Evolutionary conservation across 148 eudicot genomes (phyloP).

Genomic region (Rhododendron kiyosumense): DNA sequence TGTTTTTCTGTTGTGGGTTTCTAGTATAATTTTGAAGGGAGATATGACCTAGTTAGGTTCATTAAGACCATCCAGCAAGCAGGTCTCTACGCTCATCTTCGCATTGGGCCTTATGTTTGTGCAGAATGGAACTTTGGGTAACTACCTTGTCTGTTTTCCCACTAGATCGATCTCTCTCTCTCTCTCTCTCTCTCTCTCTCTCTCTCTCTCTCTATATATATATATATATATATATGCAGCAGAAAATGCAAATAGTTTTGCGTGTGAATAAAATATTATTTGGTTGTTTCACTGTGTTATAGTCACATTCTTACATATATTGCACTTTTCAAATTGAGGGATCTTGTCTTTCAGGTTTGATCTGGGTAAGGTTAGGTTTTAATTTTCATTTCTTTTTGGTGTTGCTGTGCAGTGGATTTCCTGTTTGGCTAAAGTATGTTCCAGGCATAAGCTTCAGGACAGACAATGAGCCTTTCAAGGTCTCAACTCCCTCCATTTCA

Average conservation of each 20-base stretch:
- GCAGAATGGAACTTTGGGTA: slow-evolving; percentile 98
- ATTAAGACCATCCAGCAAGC: slow-evolving; percentile 77
- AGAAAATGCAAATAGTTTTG: background rate
- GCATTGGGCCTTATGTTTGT: slow-evolving; percentile 90
- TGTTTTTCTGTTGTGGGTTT: slow-evolving; percentile 4
- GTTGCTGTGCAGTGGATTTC: slow-evolving; percentile 65
- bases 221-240: background rate
- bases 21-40: slow-evolving; percentile 85
- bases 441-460: slow-evolving; percentile 93
- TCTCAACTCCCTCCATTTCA: slow-evolving; percentile 6
- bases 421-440: slow-evolving; percentile 91
- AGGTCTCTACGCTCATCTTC: slow-evolving; percentile 82
- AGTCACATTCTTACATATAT: background rate
- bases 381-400: slow-evolving; percentile 3
- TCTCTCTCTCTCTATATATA: no score
- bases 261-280: background rate
- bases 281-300: background rate
- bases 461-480: slow-evolving; percentile 93
- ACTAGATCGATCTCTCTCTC: background rate
- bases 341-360: background rate
- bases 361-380: background rate
- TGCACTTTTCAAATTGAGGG: background rate
- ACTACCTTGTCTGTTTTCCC: background rate
- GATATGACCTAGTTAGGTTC: slow-evolving; percentile 75
- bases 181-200: slow-evolving; percentile 4